phyloP scores from a whole-genome alignment of 2,329 filamentous ascomycete genomes.

The Myriosclerotinia scirpicola region DNA sequence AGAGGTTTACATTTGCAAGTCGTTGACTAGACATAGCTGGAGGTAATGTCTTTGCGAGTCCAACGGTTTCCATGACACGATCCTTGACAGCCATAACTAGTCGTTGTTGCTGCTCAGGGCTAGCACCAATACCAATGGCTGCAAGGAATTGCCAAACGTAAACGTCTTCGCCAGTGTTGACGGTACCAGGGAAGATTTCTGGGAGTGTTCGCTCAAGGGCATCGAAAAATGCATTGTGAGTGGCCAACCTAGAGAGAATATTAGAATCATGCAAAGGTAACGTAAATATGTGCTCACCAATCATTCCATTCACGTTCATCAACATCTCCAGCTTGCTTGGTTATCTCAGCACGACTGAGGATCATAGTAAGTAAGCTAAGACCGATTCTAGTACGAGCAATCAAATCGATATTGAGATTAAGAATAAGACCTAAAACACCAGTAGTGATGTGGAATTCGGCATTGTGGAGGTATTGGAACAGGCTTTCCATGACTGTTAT shows the following conservation, averaged over 20 bases:
- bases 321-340: slow-evolving; percentile 76
- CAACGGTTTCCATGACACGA: slow-evolving; percentile 92
- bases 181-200: slow-evolving; percentile 86
- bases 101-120: slow-evolving; percentile 90
- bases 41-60: slow-evolving; percentile 84
- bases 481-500: slow-evolving; percentile 85
- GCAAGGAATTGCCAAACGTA: slow-evolving; percentile 99
- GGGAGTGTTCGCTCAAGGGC: slow-evolving; percentile 79
- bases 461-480: slow-evolving; percentile 87
- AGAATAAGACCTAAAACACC: slow-evolving; percentile 85
- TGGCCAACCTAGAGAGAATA: slow-evolving; percentile 56
- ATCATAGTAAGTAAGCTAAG: slow-evolving; percentile 91
- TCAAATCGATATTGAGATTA: slow-evolving; percentile 76
- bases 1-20: slow-evolving; percentile 90
- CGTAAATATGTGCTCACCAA: slow-evolving; percentile 56
- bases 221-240: slow-evolving; percentile 87
- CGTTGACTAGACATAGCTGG: slow-evolving; percentile 80
- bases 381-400: slow-evolving; percentile 84
- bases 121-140: slow-evolving; percentile 89
- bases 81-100: slow-evolving; percentile 96
- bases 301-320: slow-evolving; percentile 74
- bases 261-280: slow-evolving; percentile 38
- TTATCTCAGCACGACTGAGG: slow-evolving; percentile 86
- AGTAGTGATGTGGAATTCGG: slow-evolving; percentile 85
- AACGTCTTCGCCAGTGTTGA: slow-evolving; percentile 86